Evolutionary conservation across 176 grass and related monocot species (phyloP), one percentile per base, ranked within the genome.

Genomic region (Rhynchospora pubera): DNA sequence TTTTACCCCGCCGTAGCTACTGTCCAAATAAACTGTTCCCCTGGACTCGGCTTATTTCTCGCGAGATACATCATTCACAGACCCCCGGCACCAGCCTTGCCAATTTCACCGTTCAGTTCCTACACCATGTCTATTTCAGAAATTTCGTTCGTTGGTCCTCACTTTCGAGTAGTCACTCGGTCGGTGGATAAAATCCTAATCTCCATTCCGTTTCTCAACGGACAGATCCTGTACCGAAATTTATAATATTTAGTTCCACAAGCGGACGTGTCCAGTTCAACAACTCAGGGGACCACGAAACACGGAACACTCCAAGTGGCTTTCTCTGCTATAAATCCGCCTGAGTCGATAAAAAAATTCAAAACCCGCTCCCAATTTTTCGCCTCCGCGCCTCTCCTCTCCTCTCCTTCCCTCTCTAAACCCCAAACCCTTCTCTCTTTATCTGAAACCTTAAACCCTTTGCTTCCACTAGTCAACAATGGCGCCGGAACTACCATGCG

Each of bases 401-500:
- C 18, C 42, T 18, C 72, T 28, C 11, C 34, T 6, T 42, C 43
- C 23, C 14, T 44, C 80, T 9, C 60, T 44, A 47, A 66, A 1
- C 28, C n/a, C 77, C 73, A 47, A 66, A 1, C 28, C 62, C 73
- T 4, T 2, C 18, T 58, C 18, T 18, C 42, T 28, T 22, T 39
- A n/a, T 55, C 43, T 12, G 57, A 87, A 85, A 85, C 90, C 84
- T 88, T 83, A 22, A 48, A 16, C 6, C 1, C 8, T 10, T 6
- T 1, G 2, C n/a, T 42, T 9, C 1, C 1, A 14, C 14, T 23
- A 6, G 16, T 16, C 42, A 59, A 44, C 85, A 55, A 87, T 87
- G 52, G 65, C 86, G n/a, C 75, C 68, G 5, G 87, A 97, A 77
- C 92, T 98, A 62, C 95, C 95, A 11, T 94, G 90, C 85, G 92